Conservation (phyloP, 75 land plant species). For the Pinus albicaulis region DNA sequence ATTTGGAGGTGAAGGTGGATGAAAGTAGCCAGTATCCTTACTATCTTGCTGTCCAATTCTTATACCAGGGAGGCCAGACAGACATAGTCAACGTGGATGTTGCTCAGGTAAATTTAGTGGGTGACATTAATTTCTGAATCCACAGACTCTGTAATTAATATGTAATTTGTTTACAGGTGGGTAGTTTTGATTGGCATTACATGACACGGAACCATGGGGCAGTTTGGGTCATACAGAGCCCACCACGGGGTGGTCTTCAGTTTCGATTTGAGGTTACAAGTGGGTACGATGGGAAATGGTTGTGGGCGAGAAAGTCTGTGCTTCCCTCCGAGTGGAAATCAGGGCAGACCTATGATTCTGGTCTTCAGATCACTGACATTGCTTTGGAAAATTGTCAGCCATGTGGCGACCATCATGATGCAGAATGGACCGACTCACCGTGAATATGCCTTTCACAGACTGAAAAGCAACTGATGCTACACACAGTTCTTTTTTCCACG, state of each 20-base stretch:
- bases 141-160: background rate
- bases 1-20: conserved; percentile 45
- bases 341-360: conserved; percentile 40
- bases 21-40: conserved; percentile 51
- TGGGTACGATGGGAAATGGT: conserved; percentile 58
- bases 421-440: no score
- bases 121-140: background rate
- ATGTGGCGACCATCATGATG: background rate
- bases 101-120: conserved; percentile 35
- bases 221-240: conserved; percentile 40
- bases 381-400: conserved; percentile 8
- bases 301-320: conserved; percentile 37
- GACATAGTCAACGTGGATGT: conserved; percentile 54
- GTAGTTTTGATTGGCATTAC: conserved; percentile 31
- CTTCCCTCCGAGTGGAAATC: conserved; percentile 55
- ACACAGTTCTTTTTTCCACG: no score
- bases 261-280: conserved; percentile 47
- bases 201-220: conserved; percentile 46
- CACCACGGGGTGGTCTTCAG: conserved; percentile 39
- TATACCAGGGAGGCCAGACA: conserved; percentile 73
- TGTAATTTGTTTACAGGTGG: conserved; percentile 21
- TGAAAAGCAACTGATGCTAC: no score
- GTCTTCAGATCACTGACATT: conserved; percentile 49
- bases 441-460: no score
- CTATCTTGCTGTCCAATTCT: conserved; percentile 45